A percentile compares a stretch with the other conserved stretches of the same genome.
Conservation (phyloP, 108 stramenopile genomes). For the Mediolabrus comicus region DNA sequence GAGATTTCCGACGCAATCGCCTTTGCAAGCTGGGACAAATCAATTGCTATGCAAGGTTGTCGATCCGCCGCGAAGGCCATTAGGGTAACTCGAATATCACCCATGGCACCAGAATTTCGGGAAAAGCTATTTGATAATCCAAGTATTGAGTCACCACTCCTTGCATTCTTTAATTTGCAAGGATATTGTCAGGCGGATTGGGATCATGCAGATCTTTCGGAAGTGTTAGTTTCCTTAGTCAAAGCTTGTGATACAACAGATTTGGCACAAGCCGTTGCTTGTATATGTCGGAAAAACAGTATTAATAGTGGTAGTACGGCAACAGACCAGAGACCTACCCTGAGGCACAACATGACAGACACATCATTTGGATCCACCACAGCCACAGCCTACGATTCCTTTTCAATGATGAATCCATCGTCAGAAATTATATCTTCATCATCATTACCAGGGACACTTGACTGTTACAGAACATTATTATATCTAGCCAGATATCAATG, state of each 20-base stretch:
- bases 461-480: constrained; percentile 76
- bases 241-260: constrained; percentile 84
- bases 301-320: neutral
- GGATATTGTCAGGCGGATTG: constrained; percentile 71
- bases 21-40: constrained; percentile 77
- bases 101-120: constrained; percentile 14
- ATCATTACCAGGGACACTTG: constrained; percentile 30
- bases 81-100: constrained; percentile 23
- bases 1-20: constrained; percentile 49
- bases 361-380: constrained; percentile 37
- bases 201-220: constrained; percentile 79
- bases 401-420: neutral
- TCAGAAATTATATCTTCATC: neutral
- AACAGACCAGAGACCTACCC: neutral
- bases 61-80: constrained; percentile 64
- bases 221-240: constrained; percentile 72
- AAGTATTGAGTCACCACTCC: constrained; percentile 55
- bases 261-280: constrained; percentile 68
- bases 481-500: constrained; percentile 87
- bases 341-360: constrained; percentile 7
- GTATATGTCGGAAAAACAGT: constrained; percentile 58
- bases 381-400: neutral
- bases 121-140: constrained; percentile 45
- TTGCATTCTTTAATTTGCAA: constrained; percentile 74
- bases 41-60: constrained; percentile 66